Conservation (phyloP, 202 grass and related monocot genomes). For the Bolboschoenoplectus hybrid region DNA sequence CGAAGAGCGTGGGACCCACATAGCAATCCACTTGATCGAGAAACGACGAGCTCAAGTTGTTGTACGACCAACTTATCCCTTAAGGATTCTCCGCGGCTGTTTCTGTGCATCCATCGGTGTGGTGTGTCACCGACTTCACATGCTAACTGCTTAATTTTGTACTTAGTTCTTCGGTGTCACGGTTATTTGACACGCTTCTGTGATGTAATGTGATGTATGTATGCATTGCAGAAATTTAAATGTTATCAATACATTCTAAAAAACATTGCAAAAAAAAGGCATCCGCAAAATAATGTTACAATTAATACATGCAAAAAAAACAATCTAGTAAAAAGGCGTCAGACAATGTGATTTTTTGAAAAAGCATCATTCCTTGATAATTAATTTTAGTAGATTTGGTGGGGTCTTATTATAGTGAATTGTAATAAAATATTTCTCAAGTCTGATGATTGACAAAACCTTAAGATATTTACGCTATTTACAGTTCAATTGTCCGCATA, state of each 20-base stretch:
- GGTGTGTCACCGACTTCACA: not conserved
- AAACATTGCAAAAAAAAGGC: not conserved
- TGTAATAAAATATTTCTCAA: not conserved
- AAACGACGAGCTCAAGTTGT: constrained; percentile 35
- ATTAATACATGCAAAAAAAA: not conserved
- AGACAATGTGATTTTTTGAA: not conserved
- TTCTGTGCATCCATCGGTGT: not conserved
- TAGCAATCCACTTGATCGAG: constrained; percentile 25
- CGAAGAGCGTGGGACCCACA: constrained; percentile 9
- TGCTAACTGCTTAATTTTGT: not conserved
- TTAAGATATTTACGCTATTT: not conserved
- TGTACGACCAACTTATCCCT: constrained; percentile 17
- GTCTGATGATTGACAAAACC: not conserved
- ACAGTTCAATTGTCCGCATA: too few relatives aligned
- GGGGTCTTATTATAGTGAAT: not conserved
- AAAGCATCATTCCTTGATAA: not conserved
- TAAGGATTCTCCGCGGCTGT: not conserved
- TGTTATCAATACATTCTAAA: not conserved
- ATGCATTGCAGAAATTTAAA: not conserved
- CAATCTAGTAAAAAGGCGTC: not conserved
- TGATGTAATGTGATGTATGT: not conserved
- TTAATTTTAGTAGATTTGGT: not conserved
- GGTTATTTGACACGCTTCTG: not conserved
- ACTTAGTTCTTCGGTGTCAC: not conserved
- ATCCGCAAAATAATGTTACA: not conserved